A percentile compares a stretch with the other conserved stretches of the same genome.
Conservation (phyloP, 805 yeast species). For the Brettanomyces nanus region DNA sequence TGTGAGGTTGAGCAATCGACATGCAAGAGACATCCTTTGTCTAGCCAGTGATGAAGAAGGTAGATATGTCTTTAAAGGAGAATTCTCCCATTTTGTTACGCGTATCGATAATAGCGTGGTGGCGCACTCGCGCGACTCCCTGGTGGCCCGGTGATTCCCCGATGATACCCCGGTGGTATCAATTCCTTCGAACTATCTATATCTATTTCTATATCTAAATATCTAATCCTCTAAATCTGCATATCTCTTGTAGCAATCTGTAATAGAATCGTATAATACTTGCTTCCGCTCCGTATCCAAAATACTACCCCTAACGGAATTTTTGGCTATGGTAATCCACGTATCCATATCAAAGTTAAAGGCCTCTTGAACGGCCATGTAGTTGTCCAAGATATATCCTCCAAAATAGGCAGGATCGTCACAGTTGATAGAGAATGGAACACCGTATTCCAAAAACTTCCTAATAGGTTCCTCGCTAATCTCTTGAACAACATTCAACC, state of each 20-base stretch:
- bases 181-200: no score
- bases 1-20: not conserved
- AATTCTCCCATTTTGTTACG: no score
- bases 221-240: no score
- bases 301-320: constrained; percentile 71
- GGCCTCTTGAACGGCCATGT: constrained; percentile 52
- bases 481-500: constrained; percentile 63
- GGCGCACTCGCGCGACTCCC: no score
- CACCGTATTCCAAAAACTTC: constrained; percentile 48
- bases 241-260: constrained; percentile 28
- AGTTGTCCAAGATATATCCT: constrained; percentile 75
- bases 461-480: constrained; percentile 61
- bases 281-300: constrained; percentile 48
- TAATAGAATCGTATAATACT: constrained; percentile 36
- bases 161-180: no score
- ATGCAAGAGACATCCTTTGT: not conserved
- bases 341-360: constrained; percentile 53
- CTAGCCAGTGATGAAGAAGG: no score
- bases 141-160: no score
- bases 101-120: no score
- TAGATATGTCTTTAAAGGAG: not conserved
- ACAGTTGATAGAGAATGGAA: constrained; percentile 69
- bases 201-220: no score
- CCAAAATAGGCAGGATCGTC: constrained; percentile 83
- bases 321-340: constrained; percentile 58